These are phyloP conservation scores for Mangifera indica DNA, from an alignment of 345 rosid species.

Conservation along the genomic window DNA sequence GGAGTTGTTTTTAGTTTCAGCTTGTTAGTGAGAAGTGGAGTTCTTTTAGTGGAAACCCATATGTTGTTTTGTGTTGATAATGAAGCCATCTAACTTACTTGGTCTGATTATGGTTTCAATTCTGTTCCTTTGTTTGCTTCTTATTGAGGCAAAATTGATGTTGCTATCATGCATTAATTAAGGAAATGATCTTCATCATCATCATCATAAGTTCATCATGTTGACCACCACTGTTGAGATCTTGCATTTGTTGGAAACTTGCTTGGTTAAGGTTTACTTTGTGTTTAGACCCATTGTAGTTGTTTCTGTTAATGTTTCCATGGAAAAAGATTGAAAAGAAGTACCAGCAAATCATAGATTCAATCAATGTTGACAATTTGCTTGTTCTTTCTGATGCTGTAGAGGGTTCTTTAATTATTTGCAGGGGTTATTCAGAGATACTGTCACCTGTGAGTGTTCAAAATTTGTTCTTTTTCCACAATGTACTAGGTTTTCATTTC, in stretches of 20 bases:
- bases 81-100: not conserved
- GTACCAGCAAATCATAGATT: not conserved
- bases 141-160: not conserved
- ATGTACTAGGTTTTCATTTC: not conserved
- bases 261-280: not conserved
- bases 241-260: not conserved
- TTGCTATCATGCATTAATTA: not conserved
- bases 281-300: not conserved
- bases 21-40: not conserved
- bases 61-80: not conserved
- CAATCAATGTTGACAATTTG: not conserved
- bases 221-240: not conserved
- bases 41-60: not conserved
- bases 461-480: not conserved
- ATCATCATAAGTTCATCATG: no score
- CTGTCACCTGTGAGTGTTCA: not conserved
- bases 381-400: not conserved
- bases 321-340: not conserved
- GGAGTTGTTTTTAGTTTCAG: not conserved
- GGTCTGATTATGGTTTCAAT: not conserved
- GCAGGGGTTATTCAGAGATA: not conserved
- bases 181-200: no score
- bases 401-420: not conserved
- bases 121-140: not conserved
- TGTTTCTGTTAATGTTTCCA: not conserved